Conservation (phyloP, 2,329 filamentous ascomycete species). For the Leptographium radiaticola region DNA sequence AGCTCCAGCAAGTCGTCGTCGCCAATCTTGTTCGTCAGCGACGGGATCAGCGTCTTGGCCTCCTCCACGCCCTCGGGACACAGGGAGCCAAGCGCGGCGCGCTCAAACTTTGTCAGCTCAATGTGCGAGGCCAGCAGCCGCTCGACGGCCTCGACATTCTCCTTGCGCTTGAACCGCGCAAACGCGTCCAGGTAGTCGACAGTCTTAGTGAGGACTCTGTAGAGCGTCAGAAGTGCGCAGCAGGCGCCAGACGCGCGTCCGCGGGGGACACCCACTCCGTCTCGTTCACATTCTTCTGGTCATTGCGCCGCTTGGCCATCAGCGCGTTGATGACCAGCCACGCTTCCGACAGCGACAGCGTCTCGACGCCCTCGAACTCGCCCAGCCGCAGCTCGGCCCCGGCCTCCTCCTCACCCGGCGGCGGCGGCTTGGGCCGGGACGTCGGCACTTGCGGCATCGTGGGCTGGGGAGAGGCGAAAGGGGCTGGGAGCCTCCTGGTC, state of each 20-base stretch:
- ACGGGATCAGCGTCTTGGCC: conserved; percentile 91
- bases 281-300: conserved; percentile 71
- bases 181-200: conserved; percentile 90
- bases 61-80: conserved; percentile 91
- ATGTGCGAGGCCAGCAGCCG: conserved; percentile 67
- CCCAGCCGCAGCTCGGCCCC: conserved; percentile 70
- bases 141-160: conserved; percentile 90
- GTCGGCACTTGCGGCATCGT: conserved; percentile 33
- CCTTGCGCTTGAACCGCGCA: conserved; percentile 87
- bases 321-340: conserved; percentile 85
- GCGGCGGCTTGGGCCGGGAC: conserved; percentile 54
- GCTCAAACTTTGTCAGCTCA: conserved; percentile 82
- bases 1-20: conserved; percentile 82
- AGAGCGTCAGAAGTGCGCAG: background rate
- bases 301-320: conserved; percentile 64
- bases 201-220: conserved; percentile 70
- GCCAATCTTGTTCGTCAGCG: conserved; percentile 72
- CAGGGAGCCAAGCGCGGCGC: conserved; percentile 79
- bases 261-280: conserved; percentile 47
- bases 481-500: background rate
- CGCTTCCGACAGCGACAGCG: conserved; percentile 84
- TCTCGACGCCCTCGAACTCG: conserved; percentile 86
- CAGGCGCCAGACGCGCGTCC: background rate
- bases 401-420: conserved; percentile 77
- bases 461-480: background rate